Conservation (phyloP, 495 filamentous ascomycete genomes). For the Pseudoneurospora amorphoporcata region DNA sequence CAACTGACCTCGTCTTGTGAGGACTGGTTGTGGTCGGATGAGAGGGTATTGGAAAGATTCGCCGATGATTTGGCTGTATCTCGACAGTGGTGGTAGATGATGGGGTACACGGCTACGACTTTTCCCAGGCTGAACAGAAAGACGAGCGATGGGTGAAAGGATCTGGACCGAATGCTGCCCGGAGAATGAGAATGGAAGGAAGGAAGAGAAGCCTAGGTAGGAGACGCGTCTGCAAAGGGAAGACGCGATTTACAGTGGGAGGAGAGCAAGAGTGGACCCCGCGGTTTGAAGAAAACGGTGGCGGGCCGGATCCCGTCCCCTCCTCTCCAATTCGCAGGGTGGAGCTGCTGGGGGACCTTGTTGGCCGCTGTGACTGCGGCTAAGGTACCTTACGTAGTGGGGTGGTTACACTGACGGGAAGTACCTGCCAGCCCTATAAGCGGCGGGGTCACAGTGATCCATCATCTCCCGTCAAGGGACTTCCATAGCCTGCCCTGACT, state of each 20-base stretch:
- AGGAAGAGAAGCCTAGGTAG: not conserved
- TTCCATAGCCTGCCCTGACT: not conserved
- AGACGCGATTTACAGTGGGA: not conserved
- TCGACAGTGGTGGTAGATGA: not conserved
- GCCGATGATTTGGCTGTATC: not conserved
- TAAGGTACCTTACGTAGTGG: no score
- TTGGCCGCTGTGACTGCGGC: not conserved
- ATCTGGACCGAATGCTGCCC: no score
- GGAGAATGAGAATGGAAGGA: not conserved
- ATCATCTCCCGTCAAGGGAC: not conserved
- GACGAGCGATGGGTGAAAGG: not conserved
- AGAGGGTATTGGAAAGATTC: not conserved
- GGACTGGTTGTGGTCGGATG: not conserved
- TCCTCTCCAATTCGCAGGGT: not conserved
- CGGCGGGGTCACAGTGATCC: not conserved
- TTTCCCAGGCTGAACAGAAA: not conserved
- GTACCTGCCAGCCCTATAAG: not conserved
- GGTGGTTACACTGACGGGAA: not conserved
- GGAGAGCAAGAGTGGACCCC: not conserved
- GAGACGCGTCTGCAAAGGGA: not conserved
- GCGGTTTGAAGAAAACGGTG: not conserved
- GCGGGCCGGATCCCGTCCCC: no score
- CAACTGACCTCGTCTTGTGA: not conserved
- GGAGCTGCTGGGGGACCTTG: not conserved
- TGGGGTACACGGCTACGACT: not conserved